These are phyloP conservation scores for Globisporangium abappressorium DNA, from an alignment of 352 stramenopile species.

Conservation along the genomic window DNA sequence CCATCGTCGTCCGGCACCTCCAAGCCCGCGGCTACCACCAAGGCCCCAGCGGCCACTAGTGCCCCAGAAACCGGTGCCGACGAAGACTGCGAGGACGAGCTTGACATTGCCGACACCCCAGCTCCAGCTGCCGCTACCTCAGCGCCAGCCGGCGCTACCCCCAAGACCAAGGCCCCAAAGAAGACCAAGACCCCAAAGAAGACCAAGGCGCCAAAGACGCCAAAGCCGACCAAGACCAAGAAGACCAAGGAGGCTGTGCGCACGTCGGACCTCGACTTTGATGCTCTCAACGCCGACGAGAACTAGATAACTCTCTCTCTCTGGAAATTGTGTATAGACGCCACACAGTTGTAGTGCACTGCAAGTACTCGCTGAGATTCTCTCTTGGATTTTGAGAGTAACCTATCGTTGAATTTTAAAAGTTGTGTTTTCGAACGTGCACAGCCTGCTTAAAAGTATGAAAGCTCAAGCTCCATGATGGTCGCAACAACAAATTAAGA, in stretches of 20 bases:
- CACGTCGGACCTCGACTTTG: constrained; percentile 15
- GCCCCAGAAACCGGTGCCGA: no score
- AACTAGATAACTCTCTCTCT: background rate
- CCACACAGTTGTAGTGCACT: background rate
- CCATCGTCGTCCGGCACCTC: constrained; percentile 11
- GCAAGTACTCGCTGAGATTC: no score
- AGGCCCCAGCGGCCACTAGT: constrained; percentile 4
- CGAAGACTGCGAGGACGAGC: constrained; percentile 12
- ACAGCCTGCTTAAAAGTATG: no score
- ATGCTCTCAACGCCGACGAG: constrained; percentile 6
- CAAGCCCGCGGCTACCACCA: constrained; percentile 13
- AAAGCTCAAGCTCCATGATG: no score
- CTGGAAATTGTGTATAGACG: no score
- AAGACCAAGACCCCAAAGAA: background rate
- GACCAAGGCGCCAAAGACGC: background rate
- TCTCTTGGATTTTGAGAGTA: no score
- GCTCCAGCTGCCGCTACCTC: background rate
- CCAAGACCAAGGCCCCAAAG: constrained; percentile 4
- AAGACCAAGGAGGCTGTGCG: constrained; percentile 2
- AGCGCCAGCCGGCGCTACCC: background rate
- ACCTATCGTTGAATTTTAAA: no score
- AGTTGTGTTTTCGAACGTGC: no score
- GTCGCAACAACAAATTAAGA: no score
- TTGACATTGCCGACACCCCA: background rate
- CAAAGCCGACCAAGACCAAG: constrained; percentile 4